Conservation (phyloP, 441 rosid species). For the Biscutella laevigata region DNA sequence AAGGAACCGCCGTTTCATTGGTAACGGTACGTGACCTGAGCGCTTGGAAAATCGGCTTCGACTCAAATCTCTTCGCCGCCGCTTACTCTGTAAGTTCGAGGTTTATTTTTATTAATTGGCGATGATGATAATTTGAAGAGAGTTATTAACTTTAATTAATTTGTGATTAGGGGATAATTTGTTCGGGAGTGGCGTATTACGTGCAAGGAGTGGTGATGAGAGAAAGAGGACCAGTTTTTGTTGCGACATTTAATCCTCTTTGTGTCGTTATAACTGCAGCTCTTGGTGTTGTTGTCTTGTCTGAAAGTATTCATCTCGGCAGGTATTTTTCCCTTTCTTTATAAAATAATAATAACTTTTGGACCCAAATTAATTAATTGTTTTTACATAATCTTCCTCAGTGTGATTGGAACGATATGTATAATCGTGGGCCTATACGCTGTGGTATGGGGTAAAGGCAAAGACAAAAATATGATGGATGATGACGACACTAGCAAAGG, state of each 20-base stretch:
- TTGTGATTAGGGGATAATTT: conserved; percentile 60
- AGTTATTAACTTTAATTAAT: neutral
- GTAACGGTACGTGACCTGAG: conserved; percentile 64
- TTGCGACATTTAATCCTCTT: conserved; percentile 72
- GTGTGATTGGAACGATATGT: conserved; percentile 70
- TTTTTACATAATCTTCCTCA: conserved; percentile 16
- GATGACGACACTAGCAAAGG: conserved; percentile 16
- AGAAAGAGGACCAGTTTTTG: conserved; percentile 79
- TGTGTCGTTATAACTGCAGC: conserved; percentile 74
- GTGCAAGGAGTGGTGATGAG: conserved; percentile 67
- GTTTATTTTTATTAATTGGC: neutral
- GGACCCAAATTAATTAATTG: neutral
- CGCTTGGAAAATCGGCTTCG: conserved; percentile 73
- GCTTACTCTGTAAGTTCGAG: conserved; percentile 54
- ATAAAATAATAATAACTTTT: neutral
- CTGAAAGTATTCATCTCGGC: conserved; percentile 70
- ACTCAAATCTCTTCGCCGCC: conserved; percentile 71
- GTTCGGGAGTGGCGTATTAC: conserved; percentile 85
- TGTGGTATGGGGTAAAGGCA: conserved; percentile 91
- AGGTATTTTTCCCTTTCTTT: conserved; percentile 37
- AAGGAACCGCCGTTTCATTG: conserved; percentile 55
- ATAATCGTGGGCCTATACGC: conserved; percentile 75
- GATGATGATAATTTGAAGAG: neutral
- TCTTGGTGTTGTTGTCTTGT: conserved; percentile 52
- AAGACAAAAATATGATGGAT: conserved; percentile 34